Conservation (phyloP, 805 yeast genomes). For the Candida taoyuanica region DNA sequence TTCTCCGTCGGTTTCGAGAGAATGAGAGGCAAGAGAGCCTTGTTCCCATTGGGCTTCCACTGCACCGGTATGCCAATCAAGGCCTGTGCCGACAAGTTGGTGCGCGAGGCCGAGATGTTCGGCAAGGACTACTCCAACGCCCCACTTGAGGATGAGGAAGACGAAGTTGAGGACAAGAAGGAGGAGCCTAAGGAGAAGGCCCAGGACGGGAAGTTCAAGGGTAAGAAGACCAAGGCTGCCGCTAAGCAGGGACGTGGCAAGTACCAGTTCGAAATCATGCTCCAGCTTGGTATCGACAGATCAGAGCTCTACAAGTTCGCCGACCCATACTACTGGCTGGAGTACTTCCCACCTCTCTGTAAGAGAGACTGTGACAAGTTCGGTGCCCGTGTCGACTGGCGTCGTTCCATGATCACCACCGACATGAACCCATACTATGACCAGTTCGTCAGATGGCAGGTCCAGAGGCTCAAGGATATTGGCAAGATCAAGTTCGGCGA, state of each 20-base stretch:
- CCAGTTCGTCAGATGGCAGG: constrained; percentile 94
- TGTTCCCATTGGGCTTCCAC: constrained; percentile 96
- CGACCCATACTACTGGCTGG: constrained; percentile 87
- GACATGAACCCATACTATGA: constrained; percentile 95
- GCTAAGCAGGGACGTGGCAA: constrained; percentile 94
- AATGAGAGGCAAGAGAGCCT: constrained; percentile 87
- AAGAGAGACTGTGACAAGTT: constrained; percentile 71
- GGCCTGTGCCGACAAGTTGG: constrained; percentile 82
- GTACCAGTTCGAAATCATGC: constrained; percentile 94
- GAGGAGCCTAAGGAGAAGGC: constrained; percentile 41
- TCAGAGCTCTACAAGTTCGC: constrained; percentile 86
- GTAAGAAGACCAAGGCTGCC: constrained; percentile 89
- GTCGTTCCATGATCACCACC: constrained; percentile 93
- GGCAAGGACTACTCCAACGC: constrained; percentile 73
- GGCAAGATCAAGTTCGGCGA: constrained; percentile 97
- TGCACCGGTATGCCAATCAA: constrained; percentile 99
- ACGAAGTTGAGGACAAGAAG: constrained; percentile 31
- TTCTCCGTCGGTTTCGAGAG: constrained; percentile 91
- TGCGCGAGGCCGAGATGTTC: constrained; percentile 87
- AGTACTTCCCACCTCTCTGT: constrained; percentile 87
- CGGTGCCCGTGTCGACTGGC: constrained; percentile 97
- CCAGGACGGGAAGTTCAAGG: constrained; percentile 86
- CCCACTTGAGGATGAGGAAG: constrained; percentile 59
- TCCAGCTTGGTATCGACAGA: constrained; percentile 82
- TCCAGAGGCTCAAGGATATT: constrained; percentile 75